These are phyloP conservation scores for Aspergillus jensenii DNA, from an alignment of 2,329 filamentous ascomycete species.

Conservation along the genomic window DNA sequence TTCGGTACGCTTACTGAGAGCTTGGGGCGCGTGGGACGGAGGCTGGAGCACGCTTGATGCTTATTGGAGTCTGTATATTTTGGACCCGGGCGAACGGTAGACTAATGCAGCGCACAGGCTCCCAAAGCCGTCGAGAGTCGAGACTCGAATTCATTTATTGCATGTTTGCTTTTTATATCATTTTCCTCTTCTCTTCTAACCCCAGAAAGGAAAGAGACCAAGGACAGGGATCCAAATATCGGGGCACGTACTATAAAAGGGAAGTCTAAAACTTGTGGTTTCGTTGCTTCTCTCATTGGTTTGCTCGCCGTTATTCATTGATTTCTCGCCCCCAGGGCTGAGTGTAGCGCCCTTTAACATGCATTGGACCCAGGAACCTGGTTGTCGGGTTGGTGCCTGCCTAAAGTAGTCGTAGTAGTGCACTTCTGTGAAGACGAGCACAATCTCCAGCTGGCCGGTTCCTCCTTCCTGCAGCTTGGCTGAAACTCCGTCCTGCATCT, in stretches of 20 bases:
- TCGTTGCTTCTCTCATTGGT: background rate
- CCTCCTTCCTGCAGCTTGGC: constrained; percentile 12
- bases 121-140: background rate
- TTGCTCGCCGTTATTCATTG: background rate
- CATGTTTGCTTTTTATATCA: background rate
- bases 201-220: background rate
- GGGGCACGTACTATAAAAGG: background rate
- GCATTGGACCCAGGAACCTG: constrained; percentile 1
- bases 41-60: background rate
- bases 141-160: background rate
- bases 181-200: background rate
- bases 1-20: background rate
- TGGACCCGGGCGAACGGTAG: constrained; percentile 7
- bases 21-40: background rate
- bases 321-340: background rate
- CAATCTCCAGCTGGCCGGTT: background rate
- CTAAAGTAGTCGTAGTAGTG: background rate
- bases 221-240: background rate
- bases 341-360: background rate
- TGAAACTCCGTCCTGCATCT: constrained; percentile 2
- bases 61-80: background rate
- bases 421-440: background rate
- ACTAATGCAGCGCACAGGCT: constrained; percentile 5
- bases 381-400: constrained; percentile 3
- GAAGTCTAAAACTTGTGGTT: background rate